These are phyloP conservation scores for Fusarium sp. DNA, from an alignment of 2,329 filamentous ascomycete species.

Conservation along the genomic window DNA sequence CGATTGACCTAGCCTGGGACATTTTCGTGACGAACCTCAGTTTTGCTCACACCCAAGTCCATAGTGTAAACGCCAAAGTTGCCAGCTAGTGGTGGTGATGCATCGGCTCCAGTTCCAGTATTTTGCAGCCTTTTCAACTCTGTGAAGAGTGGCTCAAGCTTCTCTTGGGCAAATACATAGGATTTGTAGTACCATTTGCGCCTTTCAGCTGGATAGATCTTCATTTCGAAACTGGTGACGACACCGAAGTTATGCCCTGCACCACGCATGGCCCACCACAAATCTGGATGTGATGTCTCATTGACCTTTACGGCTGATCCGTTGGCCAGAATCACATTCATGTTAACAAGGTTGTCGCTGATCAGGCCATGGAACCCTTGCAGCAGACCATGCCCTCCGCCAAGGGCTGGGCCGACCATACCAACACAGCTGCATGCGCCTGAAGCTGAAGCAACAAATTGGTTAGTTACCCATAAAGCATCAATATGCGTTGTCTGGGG, in stretches of 20 bases:
- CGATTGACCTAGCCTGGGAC: no score
- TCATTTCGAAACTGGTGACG: constrained; percentile 45
- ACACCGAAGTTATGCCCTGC: constrained; percentile 51
- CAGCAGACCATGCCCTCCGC: constrained; percentile 47
- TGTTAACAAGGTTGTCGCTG: constrained; percentile 48
- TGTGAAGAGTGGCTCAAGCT: no score
- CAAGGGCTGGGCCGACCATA: constrained; percentile 44
- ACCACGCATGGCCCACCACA: constrained; percentile 51
- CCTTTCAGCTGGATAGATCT: constrained; percentile 45
- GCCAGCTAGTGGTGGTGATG: no score
- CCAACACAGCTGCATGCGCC: constrained; percentile 40
- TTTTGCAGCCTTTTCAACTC: constrained; percentile 54
- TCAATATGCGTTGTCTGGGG: no score
- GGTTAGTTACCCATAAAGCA: no score
- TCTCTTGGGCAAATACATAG: no score
- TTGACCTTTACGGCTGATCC: constrained; percentile 41
- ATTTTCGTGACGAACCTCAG: no score
- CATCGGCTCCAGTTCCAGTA: no score
- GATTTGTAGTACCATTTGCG: constrained; percentile 51
- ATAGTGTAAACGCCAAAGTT: no score
- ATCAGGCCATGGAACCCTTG: constrained; percentile 45
- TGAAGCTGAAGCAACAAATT: no score
- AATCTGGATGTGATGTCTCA: constrained; percentile 39
- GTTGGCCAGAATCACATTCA: constrained; percentile 48
- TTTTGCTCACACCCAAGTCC: no score